phyloP scores from a whole-genome alignment of 495 filamentous ascomycete species.

The Neurospora pannonica region DNA sequence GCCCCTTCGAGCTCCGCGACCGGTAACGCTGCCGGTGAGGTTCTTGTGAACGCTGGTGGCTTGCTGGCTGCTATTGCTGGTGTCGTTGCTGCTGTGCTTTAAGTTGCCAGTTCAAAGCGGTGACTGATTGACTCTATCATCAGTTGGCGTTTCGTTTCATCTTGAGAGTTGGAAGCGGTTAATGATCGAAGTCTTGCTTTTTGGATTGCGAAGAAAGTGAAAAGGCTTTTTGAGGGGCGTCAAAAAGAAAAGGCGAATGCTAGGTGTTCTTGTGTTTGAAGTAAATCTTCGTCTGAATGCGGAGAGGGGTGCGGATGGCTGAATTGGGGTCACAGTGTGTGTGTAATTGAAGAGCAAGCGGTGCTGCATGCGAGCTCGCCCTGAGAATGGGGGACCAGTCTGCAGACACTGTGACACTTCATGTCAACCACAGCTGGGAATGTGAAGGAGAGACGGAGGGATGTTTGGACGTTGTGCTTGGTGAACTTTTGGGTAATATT shows the following conservation, averaged over 20 bases:
- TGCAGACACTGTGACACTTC: neutral
- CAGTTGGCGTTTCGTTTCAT: neutral
- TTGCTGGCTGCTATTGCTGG: constrained; percentile 26
- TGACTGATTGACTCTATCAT: neutral
- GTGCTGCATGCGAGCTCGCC: neutral
- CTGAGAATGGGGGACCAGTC: neutral
- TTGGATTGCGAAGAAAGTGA: neutral
- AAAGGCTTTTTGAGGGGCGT: neutral
- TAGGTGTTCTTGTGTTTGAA: neutral
- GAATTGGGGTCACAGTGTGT: neutral
- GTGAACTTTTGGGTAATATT: constrained; percentile 1
- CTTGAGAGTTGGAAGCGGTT: neutral
- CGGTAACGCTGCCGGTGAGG: constrained; percentile 22
- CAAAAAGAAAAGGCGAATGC: neutral
- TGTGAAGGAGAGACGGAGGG: neutral
- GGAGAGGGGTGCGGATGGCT: neutral
- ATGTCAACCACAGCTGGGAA: neutral
- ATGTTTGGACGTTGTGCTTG: neutral
- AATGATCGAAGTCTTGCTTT: neutral
- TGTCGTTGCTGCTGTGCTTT: constrained; percentile 25
- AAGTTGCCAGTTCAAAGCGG: neutral
- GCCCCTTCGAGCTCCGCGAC: constrained; percentile 12
- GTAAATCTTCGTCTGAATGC: neutral
- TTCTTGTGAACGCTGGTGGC: constrained; percentile 20
- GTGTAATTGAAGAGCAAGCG: neutral